Conservation (phyloP, 2,329 filamentous ascomycete genomes). For the Sphaerulina vaccinii region DNA sequence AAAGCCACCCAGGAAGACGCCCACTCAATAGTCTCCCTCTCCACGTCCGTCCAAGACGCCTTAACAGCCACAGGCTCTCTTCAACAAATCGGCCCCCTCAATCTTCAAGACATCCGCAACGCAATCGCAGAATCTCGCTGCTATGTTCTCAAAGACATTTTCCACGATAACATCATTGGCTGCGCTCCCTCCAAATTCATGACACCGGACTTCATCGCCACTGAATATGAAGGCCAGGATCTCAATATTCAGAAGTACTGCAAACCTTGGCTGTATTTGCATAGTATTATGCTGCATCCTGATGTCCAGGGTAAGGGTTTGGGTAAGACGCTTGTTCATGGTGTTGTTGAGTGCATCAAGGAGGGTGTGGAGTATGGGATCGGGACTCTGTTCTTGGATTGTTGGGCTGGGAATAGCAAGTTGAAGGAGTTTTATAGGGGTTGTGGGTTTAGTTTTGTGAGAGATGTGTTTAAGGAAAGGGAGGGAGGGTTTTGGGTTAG, state of each 20-base stretch:
- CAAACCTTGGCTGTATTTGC: slow-evolving; percentile 14
- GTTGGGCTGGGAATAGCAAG: slow-evolving; percentile 19
- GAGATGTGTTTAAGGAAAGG: slow-evolving; percentile 12
- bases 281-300: slow-evolving; percentile 18
- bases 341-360: neutral
- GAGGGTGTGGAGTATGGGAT: neutral
- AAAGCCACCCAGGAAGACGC: too few relatives aligned
- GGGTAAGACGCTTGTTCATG: slow-evolving; percentile 1
- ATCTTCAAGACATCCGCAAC: neutral
- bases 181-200: neutral
- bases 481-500: slow-evolving; percentile 17
- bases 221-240: neutral
- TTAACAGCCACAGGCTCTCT: slow-evolving; percentile 16
- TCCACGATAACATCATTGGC: neutral
- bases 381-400: slow-evolving; percentile 17
- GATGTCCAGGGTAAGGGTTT: slow-evolving; percentile 10
- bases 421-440: slow-evolving; percentile 15
- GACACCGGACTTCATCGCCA: neutral
- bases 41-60: slow-evolving; percentile 7
- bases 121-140: neutral
- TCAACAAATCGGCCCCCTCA: slow-evolving; percentile 9
- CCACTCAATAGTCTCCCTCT: slow-evolving; percentile 8
- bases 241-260: slow-evolving; percentile 1
- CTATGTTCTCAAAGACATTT: neutral
- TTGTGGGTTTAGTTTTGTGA: slow-evolving; percentile 11